Evolutionary conservation across 2,329 filamentous ascomycete genomes (phyloP), one percentile per base, ranked within the genome.

Genomic region (Stagonosporopsis cucurbitacearum): DNA sequence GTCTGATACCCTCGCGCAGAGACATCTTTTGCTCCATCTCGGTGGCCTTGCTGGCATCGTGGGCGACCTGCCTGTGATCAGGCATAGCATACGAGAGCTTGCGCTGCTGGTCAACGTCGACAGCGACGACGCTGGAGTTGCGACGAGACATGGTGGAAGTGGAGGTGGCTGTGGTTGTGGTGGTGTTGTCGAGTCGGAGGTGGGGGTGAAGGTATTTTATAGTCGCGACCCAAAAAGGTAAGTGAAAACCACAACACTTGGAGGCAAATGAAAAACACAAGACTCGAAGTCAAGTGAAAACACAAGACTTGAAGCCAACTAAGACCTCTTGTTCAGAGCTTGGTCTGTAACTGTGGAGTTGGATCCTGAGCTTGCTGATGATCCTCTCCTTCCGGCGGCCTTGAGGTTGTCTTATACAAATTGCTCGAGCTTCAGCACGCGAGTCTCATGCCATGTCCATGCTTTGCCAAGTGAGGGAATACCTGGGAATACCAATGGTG

Each of bases 1-100:
- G 81, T 66, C 80, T 85, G 72, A 96, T 82, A 59, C 90, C 91
- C 78, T 96, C 85, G 68, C 83, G 69, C 58, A 96, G 79, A 15
- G 76, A 77, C 79, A 82, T 79, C 33, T 78, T 76, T 51, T 80
- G 79, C 58, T 79, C 78, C 30, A 79, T 74, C 30, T 77, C 73
- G 17, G 79, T 79, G 23, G 73, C 75, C 58, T 66, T 70, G 59
- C 66, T 66, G 56, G 72, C 72, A 63, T 70, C 68, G 25, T 63
- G 51, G 42, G 65, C 62, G 49, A 73, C 64, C 32, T 68, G 55
- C 33, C 58, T 62, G 51, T 71, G 59, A 54, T 73, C 68, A 9
- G 63, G 60, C 54, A 71, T 67, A 40, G 62, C 61, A 42, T 69
- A 15, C 7, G 68, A 71, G 54, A 74, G 64, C 43, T 63, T 63